Conservation (phyloP, 179 eudicot species). For the Nepenthes alata region DNA sequence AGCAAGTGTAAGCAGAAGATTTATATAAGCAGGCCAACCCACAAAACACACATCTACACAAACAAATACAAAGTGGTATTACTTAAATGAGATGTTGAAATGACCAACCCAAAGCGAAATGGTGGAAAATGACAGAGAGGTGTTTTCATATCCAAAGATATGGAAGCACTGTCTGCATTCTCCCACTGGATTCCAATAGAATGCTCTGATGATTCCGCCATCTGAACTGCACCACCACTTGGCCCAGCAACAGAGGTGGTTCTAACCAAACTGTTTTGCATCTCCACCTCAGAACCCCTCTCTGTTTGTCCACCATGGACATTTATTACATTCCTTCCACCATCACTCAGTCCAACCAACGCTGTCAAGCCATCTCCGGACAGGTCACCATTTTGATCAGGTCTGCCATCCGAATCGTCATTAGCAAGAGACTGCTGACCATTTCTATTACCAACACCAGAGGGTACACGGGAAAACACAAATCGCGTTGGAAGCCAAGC, state of each 20-base stretch:
- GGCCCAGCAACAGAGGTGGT: constrained; percentile 50
- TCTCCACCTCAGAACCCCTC: constrained; percentile 43
- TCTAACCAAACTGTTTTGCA: constrained; percentile 35
- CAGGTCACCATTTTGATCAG: constrained; percentile 57
- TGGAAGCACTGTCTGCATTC: constrained; percentile 53
- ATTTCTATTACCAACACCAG: constrained; percentile 65
- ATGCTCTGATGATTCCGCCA: constrained; percentile 53
- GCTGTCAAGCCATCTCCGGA: constrained; percentile 92
- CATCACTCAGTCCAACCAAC: constrained; percentile 93
- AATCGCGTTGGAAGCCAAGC: constrained; percentile 92
- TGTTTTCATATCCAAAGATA: constrained; percentile 84
- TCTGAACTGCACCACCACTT: constrained; percentile 44
- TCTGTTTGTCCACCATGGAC: constrained; percentile 41
- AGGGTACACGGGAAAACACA: constrained; percentile 89
- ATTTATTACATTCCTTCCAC: constrained; percentile 32
- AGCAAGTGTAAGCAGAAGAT: too few species aligned
- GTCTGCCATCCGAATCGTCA: constrained; percentile 75
- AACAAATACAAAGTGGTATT: background rate
- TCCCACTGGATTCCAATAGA: constrained; percentile 64
- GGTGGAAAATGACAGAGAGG: constrained; percentile 96
- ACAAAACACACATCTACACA: too few species aligned
- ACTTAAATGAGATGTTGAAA: constrained; percentile 7
- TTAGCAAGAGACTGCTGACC: constrained; percentile 78
- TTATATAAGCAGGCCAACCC: too few species aligned
- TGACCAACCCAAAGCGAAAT: constrained; percentile 85